A percentile compares a stretch with the other conserved stretches of the same genome.
These are phyloP conservation scores for Paramecium tetraurelia DNA, from an alignment of 73 alveolate genomes.

Conservation along the genomic window DNA sequence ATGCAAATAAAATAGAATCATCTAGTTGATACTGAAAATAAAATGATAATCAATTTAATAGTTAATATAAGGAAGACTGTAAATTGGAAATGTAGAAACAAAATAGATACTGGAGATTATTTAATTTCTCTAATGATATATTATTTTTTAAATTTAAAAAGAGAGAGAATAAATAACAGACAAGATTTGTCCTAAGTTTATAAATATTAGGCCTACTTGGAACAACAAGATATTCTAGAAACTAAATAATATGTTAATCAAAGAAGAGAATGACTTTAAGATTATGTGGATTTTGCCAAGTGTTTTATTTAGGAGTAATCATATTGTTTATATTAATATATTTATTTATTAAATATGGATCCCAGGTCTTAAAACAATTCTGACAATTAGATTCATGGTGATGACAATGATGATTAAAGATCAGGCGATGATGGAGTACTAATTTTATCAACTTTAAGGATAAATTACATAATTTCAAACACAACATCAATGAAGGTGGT, in stretches of 20 bases:
- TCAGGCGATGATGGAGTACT: background rate
- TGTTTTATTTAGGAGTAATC: background rate
- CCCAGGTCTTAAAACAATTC: background rate
- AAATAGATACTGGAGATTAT: background rate
- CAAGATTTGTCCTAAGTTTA: background rate
- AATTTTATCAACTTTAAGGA: background rate
- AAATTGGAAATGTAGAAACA: background rate
- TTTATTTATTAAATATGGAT: background rate
- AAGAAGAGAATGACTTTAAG: background rate
- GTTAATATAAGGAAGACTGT: background rate
- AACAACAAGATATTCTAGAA: too few relatives aligned
- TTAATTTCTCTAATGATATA: too few relatives aligned
- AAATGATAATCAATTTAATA: too few relatives aligned
- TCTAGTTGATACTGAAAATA: too few relatives aligned
- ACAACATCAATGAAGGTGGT: constrained; percentile 43
- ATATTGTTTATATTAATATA: background rate
- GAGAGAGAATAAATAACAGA: background rate
- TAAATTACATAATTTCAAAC: background rate
- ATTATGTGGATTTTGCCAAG: background rate
- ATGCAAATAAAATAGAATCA: too few relatives aligned
- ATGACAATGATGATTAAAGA: background rate
- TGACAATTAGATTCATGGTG: background rate
- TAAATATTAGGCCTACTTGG: background rate
- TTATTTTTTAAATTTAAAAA: too few relatives aligned
- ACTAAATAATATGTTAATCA: background rate